Conservation (phyloP, 2,329 filamentous ascomycete species). For the Monosporascus sp. region DNA sequence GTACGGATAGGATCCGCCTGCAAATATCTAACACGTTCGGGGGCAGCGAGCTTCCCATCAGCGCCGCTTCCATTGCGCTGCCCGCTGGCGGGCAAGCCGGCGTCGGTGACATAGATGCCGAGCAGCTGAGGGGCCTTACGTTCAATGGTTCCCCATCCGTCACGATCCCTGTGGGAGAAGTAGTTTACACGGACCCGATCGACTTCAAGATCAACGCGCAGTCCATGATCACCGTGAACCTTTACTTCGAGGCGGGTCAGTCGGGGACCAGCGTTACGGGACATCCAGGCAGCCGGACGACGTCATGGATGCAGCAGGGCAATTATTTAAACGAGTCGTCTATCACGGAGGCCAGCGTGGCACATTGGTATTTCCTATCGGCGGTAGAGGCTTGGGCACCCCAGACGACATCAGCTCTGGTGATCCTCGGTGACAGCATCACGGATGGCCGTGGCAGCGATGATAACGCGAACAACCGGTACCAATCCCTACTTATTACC, state of each 20-base stretch:
- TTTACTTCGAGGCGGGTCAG: constrained; percentile 55
- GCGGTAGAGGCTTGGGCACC: constrained; percentile 53
- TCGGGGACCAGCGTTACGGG: constrained; percentile 51
- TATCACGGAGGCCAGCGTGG: constrained; percentile 34
- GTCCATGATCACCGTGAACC: constrained; percentile 49
- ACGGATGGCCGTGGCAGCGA: constrained; percentile 61
- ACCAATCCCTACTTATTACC: constrained; percentile 1
- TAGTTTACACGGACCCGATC: constrained; percentile 57
- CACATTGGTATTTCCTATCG: constrained; percentile 54
- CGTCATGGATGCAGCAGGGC: constrained; percentile 52
- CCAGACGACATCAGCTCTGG: constrained; percentile 35
- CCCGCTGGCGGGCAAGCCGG: constrained; percentile 49
- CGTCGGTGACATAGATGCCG: constrained; percentile 43
- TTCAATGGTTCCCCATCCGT: constrained; percentile 51
- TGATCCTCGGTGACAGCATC: constrained; percentile 60
- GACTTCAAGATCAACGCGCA: constrained; percentile 45
- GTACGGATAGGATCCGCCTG: constrained; percentile 51
- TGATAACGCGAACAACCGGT: constrained; percentile 54
- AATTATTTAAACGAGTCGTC: constrained; percentile 46
- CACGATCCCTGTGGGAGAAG: constrained; percentile 48
- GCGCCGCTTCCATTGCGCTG: constrained; percentile 51
- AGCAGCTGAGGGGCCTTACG: constrained; percentile 47
- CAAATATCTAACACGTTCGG: constrained; percentile 64
- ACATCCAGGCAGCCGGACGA: constrained; percentile 61
- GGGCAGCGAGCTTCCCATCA: constrained; percentile 52